A percentile compares a stretch with the other conserved stretches of the same genome.
Conservation (phyloP, 1,284 basidiomycete genomes). For the Tausonia pullulans region DNA sequence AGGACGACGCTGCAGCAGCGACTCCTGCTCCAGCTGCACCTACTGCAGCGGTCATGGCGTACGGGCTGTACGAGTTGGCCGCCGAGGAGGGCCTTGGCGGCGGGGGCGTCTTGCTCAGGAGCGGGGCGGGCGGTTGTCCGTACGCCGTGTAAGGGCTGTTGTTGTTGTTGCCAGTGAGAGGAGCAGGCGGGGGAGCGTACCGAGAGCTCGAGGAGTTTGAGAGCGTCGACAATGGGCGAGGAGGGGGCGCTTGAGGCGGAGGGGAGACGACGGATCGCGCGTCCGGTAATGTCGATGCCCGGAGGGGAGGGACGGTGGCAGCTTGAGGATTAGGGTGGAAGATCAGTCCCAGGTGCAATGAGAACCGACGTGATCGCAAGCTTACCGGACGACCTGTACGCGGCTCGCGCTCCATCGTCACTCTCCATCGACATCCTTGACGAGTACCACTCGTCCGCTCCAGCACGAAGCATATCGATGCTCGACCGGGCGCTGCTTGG, state of each 20-base stretch:
- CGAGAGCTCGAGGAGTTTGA: not conserved
- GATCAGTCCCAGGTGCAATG: not conserved
- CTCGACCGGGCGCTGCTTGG: too few species aligned
- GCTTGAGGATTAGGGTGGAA: not conserved
- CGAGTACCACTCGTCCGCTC: too few species aligned
- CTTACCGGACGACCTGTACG: too few species aligned
- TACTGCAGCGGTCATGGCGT: too few species aligned
- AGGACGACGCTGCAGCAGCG: too few species aligned
- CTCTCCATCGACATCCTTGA: too few species aligned
- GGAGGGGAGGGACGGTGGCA: not conserved
- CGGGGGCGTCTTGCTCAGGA: not conserved
- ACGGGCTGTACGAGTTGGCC: not conserved
- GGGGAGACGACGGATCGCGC: constrained; percentile 3
- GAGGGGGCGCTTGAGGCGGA: constrained; percentile 3
- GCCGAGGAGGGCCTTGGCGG: constrained; percentile 4
- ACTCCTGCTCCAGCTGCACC: too few species aligned
- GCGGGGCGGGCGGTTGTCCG: too few species aligned
- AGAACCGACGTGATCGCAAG: too few species aligned
- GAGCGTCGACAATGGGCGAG: constrained; percentile 4
- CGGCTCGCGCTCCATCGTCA: too few species aligned
- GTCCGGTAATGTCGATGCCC: not conserved
- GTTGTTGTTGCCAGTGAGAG: not conserved
- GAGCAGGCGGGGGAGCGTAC: not conserved
- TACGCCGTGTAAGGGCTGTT: too few species aligned
- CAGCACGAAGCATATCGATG: too few species aligned